A percentile compares a stretch with the other conserved stretches of the same genome.
These are phyloP conservation scores for Plenodomus biglobosus DNA, from an alignment of 2,329 filamentous ascomycete genomes.

Conservation along the genomic window DNA sequence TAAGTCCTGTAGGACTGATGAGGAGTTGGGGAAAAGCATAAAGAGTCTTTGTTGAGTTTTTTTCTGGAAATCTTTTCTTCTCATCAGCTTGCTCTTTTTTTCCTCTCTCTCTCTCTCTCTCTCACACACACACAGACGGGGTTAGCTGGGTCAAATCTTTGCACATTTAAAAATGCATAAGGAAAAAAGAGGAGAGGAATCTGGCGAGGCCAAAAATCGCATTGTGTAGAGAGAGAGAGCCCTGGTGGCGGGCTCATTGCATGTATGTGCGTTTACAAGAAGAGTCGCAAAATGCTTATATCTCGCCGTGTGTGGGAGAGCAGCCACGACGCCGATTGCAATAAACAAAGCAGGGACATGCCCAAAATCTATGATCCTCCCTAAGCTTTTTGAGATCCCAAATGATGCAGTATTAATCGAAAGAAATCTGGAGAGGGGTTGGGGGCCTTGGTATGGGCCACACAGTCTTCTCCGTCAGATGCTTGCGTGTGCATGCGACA, in stretches of 20 bases:
- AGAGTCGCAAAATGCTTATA: constrained; percentile 35
- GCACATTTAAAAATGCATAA: no score
- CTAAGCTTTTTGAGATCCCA: constrained; percentile 34
- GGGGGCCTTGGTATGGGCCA: constrained; percentile 10
- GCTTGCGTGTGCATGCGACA: constrained; percentile 13
- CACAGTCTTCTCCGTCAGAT: constrained; percentile 3
- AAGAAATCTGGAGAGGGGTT: constrained; percentile 14
- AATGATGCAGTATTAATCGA: constrained; percentile 33
- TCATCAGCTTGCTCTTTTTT: no score
- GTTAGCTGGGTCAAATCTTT: no score
- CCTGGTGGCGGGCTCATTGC: constrained; percentile 23
- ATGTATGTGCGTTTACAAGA: constrained; percentile 23
- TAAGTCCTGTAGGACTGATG: no score
- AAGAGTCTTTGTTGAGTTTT: no score
- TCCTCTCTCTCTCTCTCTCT: no score
- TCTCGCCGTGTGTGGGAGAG: constrained; percentile 32
- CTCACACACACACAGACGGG: no score
- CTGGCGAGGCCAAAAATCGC: constrained; percentile 29
- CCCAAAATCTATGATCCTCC: constrained; percentile 23
- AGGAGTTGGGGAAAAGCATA: no score
- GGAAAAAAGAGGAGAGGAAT: constrained; percentile 1
- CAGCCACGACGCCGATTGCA: constrained; percentile 36
- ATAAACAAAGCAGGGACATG: constrained; percentile 17
- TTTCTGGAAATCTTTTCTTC: no score
- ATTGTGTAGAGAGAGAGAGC: constrained; percentile 27